A percentile compares a stretch with the other conserved stretches of the same genome.
phyloP scores from a whole-genome alignment of 2,329 filamentous ascomycete species.

The Arachnomyces sp. region DNA sequence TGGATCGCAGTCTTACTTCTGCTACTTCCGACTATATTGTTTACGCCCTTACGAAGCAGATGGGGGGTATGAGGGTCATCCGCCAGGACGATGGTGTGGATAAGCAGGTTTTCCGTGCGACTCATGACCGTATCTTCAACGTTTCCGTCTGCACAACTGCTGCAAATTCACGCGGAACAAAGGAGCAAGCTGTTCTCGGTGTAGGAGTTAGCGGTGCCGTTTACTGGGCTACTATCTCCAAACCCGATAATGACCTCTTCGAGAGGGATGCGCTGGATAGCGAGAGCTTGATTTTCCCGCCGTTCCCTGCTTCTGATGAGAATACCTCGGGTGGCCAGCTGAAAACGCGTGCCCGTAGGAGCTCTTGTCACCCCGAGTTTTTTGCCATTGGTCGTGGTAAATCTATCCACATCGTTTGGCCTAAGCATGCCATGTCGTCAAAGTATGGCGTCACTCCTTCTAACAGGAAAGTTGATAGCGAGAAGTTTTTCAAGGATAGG shows the following conservation, averaged over 20 bases:
- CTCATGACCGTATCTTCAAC: constrained; percentile 90
- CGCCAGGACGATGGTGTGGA: constrained; percentile 88
- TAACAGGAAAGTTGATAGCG: constrained; percentile 65
- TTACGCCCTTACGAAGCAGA: constrained; percentile 87
- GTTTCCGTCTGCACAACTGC: constrained; percentile 69
- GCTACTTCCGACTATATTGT: constrained; percentile 87
- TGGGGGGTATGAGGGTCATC: constrained; percentile 87
- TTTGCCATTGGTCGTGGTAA: constrained; percentile 95
- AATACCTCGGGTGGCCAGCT: constrained; percentile 85
- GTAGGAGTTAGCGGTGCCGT: constrained; percentile 92
- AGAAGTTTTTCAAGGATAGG: constrained; percentile 77
- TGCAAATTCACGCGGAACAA: constrained; percentile 43
- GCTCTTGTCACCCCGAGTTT: constrained; percentile 79
- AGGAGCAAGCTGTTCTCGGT: constrained; percentile 75
- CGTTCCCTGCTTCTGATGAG: constrained; percentile 75
- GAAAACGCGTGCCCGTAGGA: constrained; percentile 89
- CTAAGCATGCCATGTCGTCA: constrained; percentile 45
- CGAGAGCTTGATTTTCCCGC: constrained; percentile 81
- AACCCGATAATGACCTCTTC: constrained; percentile 68
- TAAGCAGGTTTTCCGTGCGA: constrained; percentile 83
- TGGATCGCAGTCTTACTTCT: constrained; percentile 85
- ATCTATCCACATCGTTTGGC: constrained; percentile 80
- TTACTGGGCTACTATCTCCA: constrained; percentile 84
- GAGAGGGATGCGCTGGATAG: constrained; percentile 71
- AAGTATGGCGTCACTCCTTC: constrained; percentile 43